Evolutionary conservation across 2,329 filamentous ascomycete genomes (phyloP), one percentile per base, ranked within the genome.

Genomic region (Scytalidium sp.): DNA sequence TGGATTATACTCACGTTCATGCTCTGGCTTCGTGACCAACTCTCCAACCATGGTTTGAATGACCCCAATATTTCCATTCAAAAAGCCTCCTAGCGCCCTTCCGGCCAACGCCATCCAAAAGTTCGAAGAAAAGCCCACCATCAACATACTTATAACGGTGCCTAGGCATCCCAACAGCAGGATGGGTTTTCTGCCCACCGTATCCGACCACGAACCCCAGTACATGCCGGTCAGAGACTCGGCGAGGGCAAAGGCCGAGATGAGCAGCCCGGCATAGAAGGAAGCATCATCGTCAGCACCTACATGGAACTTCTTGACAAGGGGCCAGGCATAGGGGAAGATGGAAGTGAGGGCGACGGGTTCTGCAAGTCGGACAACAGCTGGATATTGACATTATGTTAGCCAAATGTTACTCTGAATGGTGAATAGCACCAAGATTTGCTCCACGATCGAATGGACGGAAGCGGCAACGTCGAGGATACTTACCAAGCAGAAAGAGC

Each of bases 11-110:
- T 75, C 71, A 90, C 86, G 90, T 70, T 96, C 90, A 69, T 95
- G 89, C 61, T 92, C 87, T 13, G 88, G 90, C 50, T 86, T 88
- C 27, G 80, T 88, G 46, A 95, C 88, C 49, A 96, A 69, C 68
- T 97, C 92, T 22, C 87, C 90, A 13, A 96, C 92, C 88, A 96
- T 95, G 17, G 90, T 96, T 68, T 95, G 87, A 47, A 94, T 90
- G 29, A 94, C 88, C 22, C 88, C 91, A 58, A 96, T 90, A 64
- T 96, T 96, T 51, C 92, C 92, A 67, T 96, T 96, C 49, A 97
- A 75, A 11, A 92, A 75, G 19, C 92, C 91, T 40, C 90, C 92
- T 13, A 94, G 65, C 41, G 85, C 81, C 60, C 92, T 79, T 13
- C 90, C 91, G 23, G 82, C 63, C 41, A 97, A 73, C 15, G 92